A percentile compares a stretch with the other conserved stretches of the same genome.
phyloP scores from a whole-genome alignment of 192 early-diverging fungal genomes.

The Ramicandelaber brevisporus region DNA sequence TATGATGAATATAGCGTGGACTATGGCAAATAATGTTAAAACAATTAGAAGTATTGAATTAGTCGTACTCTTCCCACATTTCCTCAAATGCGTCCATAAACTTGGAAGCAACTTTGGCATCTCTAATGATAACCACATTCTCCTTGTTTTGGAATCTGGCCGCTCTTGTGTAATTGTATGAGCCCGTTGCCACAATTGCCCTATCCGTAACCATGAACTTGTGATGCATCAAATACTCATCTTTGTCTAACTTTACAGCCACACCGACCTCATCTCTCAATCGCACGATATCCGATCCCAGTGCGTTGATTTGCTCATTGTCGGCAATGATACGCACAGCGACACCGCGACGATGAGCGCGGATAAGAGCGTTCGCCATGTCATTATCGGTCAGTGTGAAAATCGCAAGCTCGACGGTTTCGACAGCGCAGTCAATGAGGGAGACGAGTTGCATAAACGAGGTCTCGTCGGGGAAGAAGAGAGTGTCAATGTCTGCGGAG shows the following conservation, averaged over 20 bases:
- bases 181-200: slow-evolving; percentile 17
- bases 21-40: too few relatives aligned
- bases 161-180: too few relatives aligned
- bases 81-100: too few relatives aligned
- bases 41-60: too few relatives aligned
- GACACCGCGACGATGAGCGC: slow-evolving; percentile 8
- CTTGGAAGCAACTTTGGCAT: too few relatives aligned
- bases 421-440: slow-evolving; percentile 12
- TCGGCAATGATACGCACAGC: slow-evolving; percentile 30
- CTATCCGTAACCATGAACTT: slow-evolving; percentile 24
- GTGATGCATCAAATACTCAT: slow-evolving; percentile 17
- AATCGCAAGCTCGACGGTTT: slow-evolving; percentile 23
- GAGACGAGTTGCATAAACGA: slow-evolving; percentile 11
- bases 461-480: slow-evolving; percentile 15
- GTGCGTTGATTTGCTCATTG: slow-evolving; percentile 11
- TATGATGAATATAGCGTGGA: too few relatives aligned
- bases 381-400: slow-evolving; percentile 28
- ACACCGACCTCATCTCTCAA: slow-evolving; percentile 6
- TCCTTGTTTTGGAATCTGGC: too few relatives aligned
- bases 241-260: slow-evolving; percentile 6
- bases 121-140: too few relatives aligned
- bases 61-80: too few relatives aligned
- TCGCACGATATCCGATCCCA: slow-evolving; percentile 12
- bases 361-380: slow-evolving; percentile 21
- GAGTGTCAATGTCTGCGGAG: not conserved